These are phyloP conservation scores for Clavulina sp. DNA, from an alignment of 768 basidiomycete species.

Conservation along the genomic window DNA sequence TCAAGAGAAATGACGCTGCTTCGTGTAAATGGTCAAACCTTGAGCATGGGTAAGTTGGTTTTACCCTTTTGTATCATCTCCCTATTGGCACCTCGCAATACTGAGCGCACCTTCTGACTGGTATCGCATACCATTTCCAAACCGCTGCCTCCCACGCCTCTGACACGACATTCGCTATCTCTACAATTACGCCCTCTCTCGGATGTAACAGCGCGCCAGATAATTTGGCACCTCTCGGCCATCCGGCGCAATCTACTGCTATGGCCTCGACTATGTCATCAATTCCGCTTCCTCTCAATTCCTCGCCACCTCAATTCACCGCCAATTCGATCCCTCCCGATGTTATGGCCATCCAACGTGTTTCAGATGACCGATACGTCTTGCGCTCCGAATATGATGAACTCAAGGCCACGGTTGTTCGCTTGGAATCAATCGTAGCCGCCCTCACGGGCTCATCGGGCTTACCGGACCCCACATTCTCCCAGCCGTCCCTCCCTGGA, in stretches of 20 bases:
- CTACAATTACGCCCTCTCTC: not conserved
- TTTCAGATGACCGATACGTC: slow-evolving; percentile 58
- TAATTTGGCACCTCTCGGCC: no score
- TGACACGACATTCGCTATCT: not conserved
- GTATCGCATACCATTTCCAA: slow-evolving; percentile 4
- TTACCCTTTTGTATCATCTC: not conserved
- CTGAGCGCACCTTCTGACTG: not conserved
- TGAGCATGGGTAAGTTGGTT: slow-evolving; percentile 62
- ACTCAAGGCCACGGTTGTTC: slow-evolving; percentile 44
- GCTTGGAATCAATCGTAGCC: slow-evolving; percentile 38
- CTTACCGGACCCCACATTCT: no score
- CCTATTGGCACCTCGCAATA: not conserved
- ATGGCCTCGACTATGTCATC: no score
- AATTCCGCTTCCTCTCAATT: no score
- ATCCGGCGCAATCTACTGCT: no score
- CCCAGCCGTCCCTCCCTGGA: no score
- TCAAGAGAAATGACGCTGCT: slow-evolving; percentile 57
- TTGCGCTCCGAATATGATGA: slow-evolving; percentile 61
- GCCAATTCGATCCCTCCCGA: not conserved
- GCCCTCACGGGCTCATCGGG: no score
- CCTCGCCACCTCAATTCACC: no score
- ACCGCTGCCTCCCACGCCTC: not conserved
- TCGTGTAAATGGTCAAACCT: slow-evolving; percentile 74
- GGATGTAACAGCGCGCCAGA: not conserved
- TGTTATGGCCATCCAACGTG: slow-evolving; percentile 2